phyloP scores from a whole-genome alignment of 2,329 filamentous ascomycete species.

The Cephalotrichum gorgonifer region DNA sequence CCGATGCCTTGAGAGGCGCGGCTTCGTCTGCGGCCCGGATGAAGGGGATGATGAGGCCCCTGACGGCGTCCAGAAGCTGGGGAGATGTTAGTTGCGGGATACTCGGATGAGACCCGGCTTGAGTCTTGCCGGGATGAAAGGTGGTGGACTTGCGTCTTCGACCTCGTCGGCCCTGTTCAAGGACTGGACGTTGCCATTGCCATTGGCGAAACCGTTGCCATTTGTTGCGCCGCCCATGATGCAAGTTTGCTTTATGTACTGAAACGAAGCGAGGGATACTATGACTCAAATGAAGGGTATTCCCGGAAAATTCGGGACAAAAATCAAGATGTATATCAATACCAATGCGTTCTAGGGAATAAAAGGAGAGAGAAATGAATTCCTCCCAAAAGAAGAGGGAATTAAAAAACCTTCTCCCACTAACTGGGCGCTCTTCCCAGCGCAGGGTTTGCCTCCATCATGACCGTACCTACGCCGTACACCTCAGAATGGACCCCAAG shows the following conservation, averaged over 20 bases:
- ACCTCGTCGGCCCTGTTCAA: slow-evolving; percentile 31
- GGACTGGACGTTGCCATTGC: not conserved
- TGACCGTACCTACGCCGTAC: slow-evolving; percentile 4
- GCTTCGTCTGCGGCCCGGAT: slow-evolving; percentile 60
- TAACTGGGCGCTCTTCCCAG: no score
- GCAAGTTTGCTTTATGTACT: not conserved
- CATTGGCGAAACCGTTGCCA: not conserved
- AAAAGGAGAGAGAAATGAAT: no score
- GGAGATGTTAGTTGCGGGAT: not conserved
- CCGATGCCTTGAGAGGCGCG: slow-evolving; percentile 38
- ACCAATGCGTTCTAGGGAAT: no score
- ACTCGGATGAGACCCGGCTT: not conserved
- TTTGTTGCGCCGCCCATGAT: slow-evolving; percentile 1
- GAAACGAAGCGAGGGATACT: no score
- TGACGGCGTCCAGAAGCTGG: slow-evolving; percentile 59
- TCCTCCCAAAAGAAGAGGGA: no score
- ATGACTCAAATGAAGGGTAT: no score
- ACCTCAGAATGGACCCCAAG: not conserved
- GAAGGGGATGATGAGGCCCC: slow-evolving; percentile 59
- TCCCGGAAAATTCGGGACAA: no score
- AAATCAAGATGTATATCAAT: no score
- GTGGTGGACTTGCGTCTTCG: slow-evolving; percentile 29
- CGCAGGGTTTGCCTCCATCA: not conserved
- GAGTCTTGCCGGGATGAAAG: not conserved
- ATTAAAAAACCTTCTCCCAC: no score